A percentile compares a stretch with the other conserved stretches of the same genome.
Conservation (phyloP, 257 asterid genomes). For the Penstemon eatonii region DNA sequence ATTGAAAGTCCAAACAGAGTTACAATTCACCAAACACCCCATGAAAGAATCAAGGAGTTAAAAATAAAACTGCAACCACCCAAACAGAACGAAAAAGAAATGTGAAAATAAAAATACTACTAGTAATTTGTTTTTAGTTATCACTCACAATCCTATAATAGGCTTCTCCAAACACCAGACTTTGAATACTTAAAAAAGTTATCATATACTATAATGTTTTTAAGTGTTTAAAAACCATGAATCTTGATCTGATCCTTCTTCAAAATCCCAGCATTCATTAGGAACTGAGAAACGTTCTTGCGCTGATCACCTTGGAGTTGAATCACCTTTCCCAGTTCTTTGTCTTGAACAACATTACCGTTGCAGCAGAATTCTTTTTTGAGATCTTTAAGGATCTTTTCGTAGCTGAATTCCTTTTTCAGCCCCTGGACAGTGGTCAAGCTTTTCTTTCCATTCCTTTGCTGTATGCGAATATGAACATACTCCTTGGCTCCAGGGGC, state of each 20-base stretch:
- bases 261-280: constrained; percentile 38
- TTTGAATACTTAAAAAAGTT: neutral
- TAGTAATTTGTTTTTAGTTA: too few species aligned
- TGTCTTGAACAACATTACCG: constrained; percentile 60
- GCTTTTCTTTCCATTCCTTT: constrained; percentile 62
- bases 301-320: constrained; percentile 68
- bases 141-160: neutral
- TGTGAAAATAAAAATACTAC: neutral
- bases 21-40: constrained; percentile 24
- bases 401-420: constrained; percentile 53
- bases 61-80: neutral
- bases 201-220: neutral
- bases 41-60: constrained; percentile 16
- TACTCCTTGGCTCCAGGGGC: constrained; percentile 58
- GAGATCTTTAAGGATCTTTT: constrained; percentile 49
- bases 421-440: constrained; percentile 54
- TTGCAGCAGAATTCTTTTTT: constrained; percentile 65
- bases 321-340: constrained; percentile 53
- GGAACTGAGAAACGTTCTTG: constrained; percentile 54
- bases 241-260: constrained; percentile 54
- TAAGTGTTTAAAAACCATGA: constrained; percentile 47
- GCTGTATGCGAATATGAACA: constrained; percentile 62
- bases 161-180: constrained; percentile 1
- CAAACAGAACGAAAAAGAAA: neutral
- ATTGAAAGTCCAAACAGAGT: neutral